Evolutionary conservation across 805 yeast species (phyloP).

Genomic region (Candida yuanshanica): DNA sequence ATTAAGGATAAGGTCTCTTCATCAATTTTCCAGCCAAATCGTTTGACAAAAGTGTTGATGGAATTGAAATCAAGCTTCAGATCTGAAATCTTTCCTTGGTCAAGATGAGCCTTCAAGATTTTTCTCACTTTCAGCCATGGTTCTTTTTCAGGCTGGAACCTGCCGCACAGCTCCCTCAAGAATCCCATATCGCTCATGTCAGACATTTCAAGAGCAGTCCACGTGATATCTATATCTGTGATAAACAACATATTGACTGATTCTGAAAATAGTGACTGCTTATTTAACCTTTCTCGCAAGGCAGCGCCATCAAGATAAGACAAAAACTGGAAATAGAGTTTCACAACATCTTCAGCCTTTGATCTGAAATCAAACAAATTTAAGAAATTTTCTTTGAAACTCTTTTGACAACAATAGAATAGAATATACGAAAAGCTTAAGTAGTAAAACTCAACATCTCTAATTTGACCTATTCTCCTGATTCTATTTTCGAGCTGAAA

Average conservation of each 20-base stretch:
- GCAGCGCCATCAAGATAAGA: constrained; percentile 7
- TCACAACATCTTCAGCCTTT: constrained; percentile 8
- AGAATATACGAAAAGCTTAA: constrained; percentile 15
- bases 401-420: constrained; percentile 11
- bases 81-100: neutral
- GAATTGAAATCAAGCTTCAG: constrained; percentile 7
- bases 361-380: constrained; percentile 12
- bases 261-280: constrained; percentile 12
- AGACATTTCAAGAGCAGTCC: constrained; percentile 9
- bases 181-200: constrained; percentile 11
- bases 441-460: constrained; percentile 16
- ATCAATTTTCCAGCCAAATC: constrained; percentile 11
- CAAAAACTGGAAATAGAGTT: constrained; percentile 13
- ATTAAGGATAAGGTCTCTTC: constrained; percentile 10
- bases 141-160: constrained; percentile 1
- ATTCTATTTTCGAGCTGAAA: constrained; percentile 15
- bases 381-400: constrained; percentile 11
- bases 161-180: constrained; percentile 9
- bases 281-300: constrained; percentile 8
- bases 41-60: constrained; percentile 5
- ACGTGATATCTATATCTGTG: constrained; percentile 6
- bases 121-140: constrained; percentile 10
- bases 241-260: constrained; percentile 15
- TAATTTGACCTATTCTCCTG: constrained; percentile 14
- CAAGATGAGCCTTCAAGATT: constrained; percentile 1